These are phyloP conservation scores for Malus fusca DNA, from an alignment of 306 rosid species.

Conservation along the genomic window DNA sequence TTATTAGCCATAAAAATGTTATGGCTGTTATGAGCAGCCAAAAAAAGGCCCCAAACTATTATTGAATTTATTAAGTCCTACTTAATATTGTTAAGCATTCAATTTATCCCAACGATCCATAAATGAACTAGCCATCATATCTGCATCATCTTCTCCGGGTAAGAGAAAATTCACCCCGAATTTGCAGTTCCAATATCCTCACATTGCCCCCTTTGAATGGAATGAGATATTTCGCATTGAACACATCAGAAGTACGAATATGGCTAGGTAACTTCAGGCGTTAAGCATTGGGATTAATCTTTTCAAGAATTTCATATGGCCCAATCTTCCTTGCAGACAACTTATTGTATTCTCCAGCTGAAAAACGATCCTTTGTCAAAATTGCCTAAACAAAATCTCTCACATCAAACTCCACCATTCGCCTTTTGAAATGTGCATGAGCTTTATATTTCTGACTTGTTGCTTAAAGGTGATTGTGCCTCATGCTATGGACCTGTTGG, in stretches of 20 bases:
- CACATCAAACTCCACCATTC: background rate
- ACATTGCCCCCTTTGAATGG: background rate
- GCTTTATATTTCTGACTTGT: background rate
- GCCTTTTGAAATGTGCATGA: background rate
- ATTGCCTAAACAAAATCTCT: background rate
- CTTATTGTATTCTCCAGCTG: background rate
- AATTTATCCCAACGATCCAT: no score
- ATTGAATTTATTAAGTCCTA: no score
- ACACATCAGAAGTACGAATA: background rate
- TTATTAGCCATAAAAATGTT: no score
- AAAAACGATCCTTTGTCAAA: background rate
- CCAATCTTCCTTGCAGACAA: background rate
- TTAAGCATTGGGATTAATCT: background rate
- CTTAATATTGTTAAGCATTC: no score
- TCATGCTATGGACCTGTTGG: background rate
- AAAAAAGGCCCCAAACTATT: no score
- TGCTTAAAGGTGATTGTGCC: fast-evolving
- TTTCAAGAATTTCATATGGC: background rate
- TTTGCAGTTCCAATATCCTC: background rate
- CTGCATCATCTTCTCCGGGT: no score
- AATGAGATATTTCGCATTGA: background rate
- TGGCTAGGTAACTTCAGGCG: background rate
- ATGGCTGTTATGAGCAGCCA: no score
- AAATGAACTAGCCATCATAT: no score
- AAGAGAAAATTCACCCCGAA: background rate